A percentile compares a stretch with the other conserved stretches of the same genome.
These are phyloP conservation scores for Didymella keratinophila DNA, from an alignment of 2,329 filamentous ascomycete genomes.

Conservation along the genomic window DNA sequence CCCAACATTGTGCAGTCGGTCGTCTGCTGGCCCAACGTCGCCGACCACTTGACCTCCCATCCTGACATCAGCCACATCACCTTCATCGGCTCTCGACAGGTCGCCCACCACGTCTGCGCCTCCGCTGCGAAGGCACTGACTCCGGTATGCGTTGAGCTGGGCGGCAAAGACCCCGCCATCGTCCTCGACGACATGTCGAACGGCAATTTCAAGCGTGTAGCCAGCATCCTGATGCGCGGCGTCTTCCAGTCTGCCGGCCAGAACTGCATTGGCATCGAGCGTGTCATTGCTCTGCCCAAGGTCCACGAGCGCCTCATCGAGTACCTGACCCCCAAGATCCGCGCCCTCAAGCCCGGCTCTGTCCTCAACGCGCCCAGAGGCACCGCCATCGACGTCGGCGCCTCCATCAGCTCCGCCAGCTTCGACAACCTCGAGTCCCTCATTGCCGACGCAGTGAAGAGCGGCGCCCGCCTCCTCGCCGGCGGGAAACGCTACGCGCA, in stretches of 20 bases:
- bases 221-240: constrained; percentile 85
- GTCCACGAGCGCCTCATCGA: constrained; percentile 77
- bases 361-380: constrained; percentile 58
- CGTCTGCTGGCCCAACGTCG: constrained; percentile 86
- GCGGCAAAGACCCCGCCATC: constrained; percentile 93
- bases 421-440: constrained; percentile 80
- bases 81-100: constrained; percentile 89
- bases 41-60: constrained; percentile 83
- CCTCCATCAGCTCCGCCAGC: constrained; percentile 80
- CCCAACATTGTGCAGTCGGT: constrained; percentile 83
- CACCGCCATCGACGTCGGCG: constrained; percentile 78
- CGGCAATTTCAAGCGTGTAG: constrained; percentile 71
- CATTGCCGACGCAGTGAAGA: constrained; percentile 76
- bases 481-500: constrained; percentile 79
- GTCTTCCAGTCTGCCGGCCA: constrained; percentile 96
- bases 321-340: constrained; percentile 76
- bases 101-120: constrained; percentile 87
- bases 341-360: constrained; percentile 77
- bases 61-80: constrained; percentile 86
- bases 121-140: constrained; percentile 87
- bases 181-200: constrained; percentile 80
- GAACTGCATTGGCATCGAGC: constrained; percentile 97
- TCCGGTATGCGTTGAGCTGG: constrained; percentile 88
- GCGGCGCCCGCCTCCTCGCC: constrained; percentile 81
- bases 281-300: constrained; percentile 80